Evolutionary conservation across 148 eudicot genomes (phyloP).

Genomic region (Cornus florida): DNA sequence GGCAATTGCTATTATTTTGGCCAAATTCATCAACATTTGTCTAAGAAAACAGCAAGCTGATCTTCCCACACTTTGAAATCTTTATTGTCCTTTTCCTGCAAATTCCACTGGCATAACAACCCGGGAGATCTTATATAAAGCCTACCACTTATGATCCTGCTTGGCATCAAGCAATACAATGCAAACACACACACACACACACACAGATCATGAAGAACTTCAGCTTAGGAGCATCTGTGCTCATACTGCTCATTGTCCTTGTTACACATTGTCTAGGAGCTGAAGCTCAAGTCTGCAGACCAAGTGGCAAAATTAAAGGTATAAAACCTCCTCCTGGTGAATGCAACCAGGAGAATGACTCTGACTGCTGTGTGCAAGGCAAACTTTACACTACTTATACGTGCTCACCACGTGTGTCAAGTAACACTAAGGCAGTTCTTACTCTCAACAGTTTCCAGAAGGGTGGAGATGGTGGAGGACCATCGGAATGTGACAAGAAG

Average conservation of each 20-base stretch:
- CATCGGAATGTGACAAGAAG: conserved; percentile 31
- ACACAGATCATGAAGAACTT: neutral
- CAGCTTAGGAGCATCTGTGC: neutral
- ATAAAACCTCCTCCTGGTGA: conserved; percentile 21
- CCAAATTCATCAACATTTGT: neutral
- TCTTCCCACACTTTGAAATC: neutral
- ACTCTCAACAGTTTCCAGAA: conserved; percentile 37
- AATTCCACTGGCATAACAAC: too few relatives aligned
- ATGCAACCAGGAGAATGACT: conserved; percentile 27
- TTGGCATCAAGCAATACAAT: neutral
- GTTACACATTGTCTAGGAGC: neutral
- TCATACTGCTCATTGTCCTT: neutral
- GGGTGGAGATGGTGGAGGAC: conserved; percentile 40
- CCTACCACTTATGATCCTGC: neutral
- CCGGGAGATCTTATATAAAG: too few relatives aligned
- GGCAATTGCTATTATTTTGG: neutral
- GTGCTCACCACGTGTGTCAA: conserved; percentile 39
- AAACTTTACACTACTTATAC: conserved; percentile 25
- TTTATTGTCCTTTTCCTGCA: neutral
- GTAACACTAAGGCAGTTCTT: conserved; percentile 25
- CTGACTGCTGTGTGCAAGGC: conserved; percentile 33
- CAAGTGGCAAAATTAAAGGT: conserved; percentile 26
- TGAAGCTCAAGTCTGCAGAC: conserved; percentile 14
- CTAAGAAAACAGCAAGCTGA: neutral
- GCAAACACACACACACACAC: neutral